Conservation (phyloP, 192 early-diverging fungal species). For the Dispira simplex region DNA sequence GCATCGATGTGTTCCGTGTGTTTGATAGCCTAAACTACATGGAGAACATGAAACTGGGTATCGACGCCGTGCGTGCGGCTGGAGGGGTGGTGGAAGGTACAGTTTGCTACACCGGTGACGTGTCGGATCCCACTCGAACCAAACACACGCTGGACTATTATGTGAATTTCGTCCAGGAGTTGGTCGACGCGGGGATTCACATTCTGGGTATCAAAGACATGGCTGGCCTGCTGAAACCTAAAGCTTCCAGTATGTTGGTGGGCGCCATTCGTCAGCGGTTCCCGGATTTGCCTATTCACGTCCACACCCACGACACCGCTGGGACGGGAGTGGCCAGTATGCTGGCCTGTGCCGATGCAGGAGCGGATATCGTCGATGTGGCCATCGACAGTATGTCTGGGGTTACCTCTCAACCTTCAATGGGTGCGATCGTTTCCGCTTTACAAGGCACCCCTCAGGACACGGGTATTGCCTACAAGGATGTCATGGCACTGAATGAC, state of each 20-base stretch:
- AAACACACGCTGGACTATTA: conserved; percentile 91
- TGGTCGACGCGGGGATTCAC: conserved; percentile 84
- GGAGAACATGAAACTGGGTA: conserved; percentile 90
- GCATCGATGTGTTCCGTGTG: conserved; percentile 95
- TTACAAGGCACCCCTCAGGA: conserved; percentile 61
- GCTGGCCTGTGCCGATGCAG: conserved; percentile 80
- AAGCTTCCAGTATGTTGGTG: conserved; percentile 73
- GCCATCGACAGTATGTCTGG: conserved; percentile 94
- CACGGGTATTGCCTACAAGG: conserved; percentile 72
- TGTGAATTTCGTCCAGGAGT: conserved; percentile 72
- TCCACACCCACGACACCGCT: conserved; percentile 95
- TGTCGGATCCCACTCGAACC: conserved; percentile 61
- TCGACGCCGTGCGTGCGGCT: conserved; percentile 82
- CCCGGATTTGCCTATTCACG: conserved; percentile 86
- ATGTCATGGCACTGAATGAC: conserved; percentile 68
- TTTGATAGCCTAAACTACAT: conserved; percentile 97
- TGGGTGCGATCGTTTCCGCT: conserved; percentile 86
- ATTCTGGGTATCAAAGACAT: conserved; percentile 91
- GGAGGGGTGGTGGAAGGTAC: conserved; percentile 89
- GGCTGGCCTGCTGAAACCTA: conserved; percentile 91
- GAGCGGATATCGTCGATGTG: conserved; percentile 86
- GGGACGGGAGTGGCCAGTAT: conserved; percentile 94
- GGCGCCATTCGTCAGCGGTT: conserved; percentile 71
- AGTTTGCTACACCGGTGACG: conserved; percentile 89
- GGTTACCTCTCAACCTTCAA: conserved; percentile 89